These are phyloP conservation scores for Globisporangium recalcitrans DNA, from an alignment of 352 stramenopile genomes.

Conservation along the genomic window DNA sequence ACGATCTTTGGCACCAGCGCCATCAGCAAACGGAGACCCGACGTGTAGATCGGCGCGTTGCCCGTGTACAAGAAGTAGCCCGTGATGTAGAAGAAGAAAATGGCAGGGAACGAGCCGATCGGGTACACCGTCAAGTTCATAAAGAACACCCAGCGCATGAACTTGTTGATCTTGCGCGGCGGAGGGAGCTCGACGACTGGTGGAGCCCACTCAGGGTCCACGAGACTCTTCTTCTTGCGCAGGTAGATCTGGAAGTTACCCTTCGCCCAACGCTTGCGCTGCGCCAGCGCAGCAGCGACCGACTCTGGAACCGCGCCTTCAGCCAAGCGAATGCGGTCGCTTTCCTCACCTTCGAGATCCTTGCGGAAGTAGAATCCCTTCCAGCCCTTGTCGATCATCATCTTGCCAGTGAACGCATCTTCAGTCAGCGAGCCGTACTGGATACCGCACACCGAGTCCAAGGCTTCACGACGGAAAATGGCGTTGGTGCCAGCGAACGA, in stretches of 20 bases:
- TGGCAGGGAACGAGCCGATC: constrained; percentile 63
- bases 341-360: constrained; percentile 64
- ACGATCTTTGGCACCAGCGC: constrained; percentile 73
- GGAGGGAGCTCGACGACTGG: constrained; percentile 7
- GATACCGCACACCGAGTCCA: constrained; percentile 70
- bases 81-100: constrained; percentile 78
- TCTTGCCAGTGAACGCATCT: constrained; percentile 71
- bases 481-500: constrained; percentile 73
- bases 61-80: constrained; percentile 72
- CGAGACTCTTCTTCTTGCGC: constrained; percentile 12
- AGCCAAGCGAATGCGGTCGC: constrained; percentile 61
- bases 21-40: constrained; percentile 56
- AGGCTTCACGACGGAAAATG: constrained; percentile 65
- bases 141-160: constrained; percentile 80
- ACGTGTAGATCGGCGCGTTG: constrained; percentile 68
- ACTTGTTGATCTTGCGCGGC: constrained; percentile 36
- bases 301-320: constrained; percentile 65
- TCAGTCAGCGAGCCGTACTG: constrained; percentile 73
- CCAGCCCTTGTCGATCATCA: constrained; percentile 73
- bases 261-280: constrained; percentile 74
- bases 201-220: constrained; percentile 7
- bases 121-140: constrained; percentile 77
- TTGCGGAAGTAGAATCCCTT: constrained; percentile 78
- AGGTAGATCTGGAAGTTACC: constrained; percentile 74
- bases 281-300: constrained; percentile 49